Evolutionary conservation across 2,329 filamentous ascomycete genomes (phyloP), one percentile per base, ranked within the genome.

Genomic region (Pseudocercospora cruenta): DNA sequence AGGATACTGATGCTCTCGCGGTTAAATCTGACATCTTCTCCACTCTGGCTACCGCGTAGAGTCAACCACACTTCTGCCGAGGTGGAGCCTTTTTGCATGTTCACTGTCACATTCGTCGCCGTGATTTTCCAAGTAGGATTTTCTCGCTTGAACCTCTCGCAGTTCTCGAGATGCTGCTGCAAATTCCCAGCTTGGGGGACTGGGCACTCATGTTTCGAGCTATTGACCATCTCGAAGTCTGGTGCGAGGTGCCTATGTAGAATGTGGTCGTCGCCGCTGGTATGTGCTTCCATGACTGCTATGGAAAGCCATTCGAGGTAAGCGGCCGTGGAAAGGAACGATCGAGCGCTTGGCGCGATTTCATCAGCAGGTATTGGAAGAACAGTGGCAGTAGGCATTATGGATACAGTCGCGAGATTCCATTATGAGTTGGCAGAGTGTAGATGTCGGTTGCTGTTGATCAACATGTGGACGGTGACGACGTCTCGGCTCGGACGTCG

Each of bases 1-100:
- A 67, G 39, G n/a, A 69, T 58, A 54, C 63, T 67, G 28, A 69
- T 65, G 39, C 62, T 67, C 28, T 69, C 67, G 5, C 67, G 67
- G 49, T 64, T 67, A 55, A 67, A 69, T 4, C 31, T 55, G 3
- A 55, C 28, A 19, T 58, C 57, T 22, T 62, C 61, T 10, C 31
- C 45, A 4, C 49, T 45, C 19, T 66, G 47, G 36, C 55, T 59
- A 3, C 67, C 63, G 54, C 63, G 31, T 10, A 60, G 49, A 6
- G 65, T 65, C 57, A 66, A 14, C 65, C 67, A 69, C 9, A 67
- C 67, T 28, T 69, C 65, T 33, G 65, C 67, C 7, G 63, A 62
- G 26, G 55, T 65, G 1, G 65, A 59, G 10, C 67, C 62, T 39
- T 69, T 69, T 5, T 26, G 16, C 22, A 65, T 19, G 21, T 53